Evolutionary conservation across 192 early-diverging fungal genomes (phyloP), one percentile per base, ranked within the genome.

Genomic region (Coemansia pectinata): DNA sequence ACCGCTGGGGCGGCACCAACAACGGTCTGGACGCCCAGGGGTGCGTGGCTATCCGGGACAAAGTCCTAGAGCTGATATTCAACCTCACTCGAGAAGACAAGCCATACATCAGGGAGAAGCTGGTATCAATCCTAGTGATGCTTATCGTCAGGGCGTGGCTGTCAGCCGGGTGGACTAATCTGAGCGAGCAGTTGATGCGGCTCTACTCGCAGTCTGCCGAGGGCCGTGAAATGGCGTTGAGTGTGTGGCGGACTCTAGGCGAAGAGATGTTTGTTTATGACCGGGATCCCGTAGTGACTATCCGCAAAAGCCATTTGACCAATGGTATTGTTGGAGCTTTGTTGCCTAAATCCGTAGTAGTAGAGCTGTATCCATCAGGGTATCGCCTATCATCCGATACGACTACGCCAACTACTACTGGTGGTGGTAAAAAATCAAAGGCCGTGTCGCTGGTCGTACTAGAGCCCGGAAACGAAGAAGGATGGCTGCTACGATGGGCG

Each of bases 181-280:
- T 83, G 12, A 77, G 69, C 40, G 42, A 59, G 33, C 74, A 77
- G 72, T 39, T 83, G 23, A 65, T 69, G 65, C 71, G 66, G 3
- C 39, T 83, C 66, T 76, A 76, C 25, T 3, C 23, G 42, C 21
- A 40, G 60, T 66, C 70, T 10, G 29, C 5, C 1, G 65, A 19
- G 17, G 65, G 66, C 12, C 69, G 70, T 1, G 80, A 74, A 21
- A 62, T 71, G 72, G 74, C 70, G 39, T 59, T 74, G 57, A 12
- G 80, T 12, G 50, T 83, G 12, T 83, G 80, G 80, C 72, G 62
- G 50, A 77, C 75, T 33, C 60, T 83, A 39, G 80, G 80, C 44
- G 80, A 83, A 41, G 80, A 77, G 63, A 34, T 83, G 66, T 74
- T 83, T 77, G 75, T 77, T 14, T 77, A 68, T 25, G 80, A 83